Conservation (phyloP, 495 filamentous ascomycete genomes). For the Xylaria castorea region DNA sequence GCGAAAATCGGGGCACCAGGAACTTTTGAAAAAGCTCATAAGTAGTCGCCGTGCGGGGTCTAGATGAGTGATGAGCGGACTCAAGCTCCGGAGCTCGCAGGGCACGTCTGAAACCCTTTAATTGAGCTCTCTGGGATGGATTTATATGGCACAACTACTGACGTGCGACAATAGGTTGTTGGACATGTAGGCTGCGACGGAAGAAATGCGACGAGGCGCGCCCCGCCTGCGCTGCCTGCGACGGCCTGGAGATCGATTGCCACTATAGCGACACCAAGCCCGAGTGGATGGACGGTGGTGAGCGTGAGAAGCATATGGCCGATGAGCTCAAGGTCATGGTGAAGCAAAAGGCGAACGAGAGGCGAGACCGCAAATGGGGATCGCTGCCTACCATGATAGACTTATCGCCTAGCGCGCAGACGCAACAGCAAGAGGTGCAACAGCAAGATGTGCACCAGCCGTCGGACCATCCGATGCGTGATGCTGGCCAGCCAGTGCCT, state of each 20-base stretch:
- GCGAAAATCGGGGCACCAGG: neutral
- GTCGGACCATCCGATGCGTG: constrained; percentile 2
- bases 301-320: constrained; percentile 46
- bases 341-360: constrained; percentile 24
- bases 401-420: constrained; percentile 9
- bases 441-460: neutral
- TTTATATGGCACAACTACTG: neutral
- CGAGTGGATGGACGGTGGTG: constrained; percentile 52
- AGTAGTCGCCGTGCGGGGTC: neutral
- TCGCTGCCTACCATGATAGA: constrained; percentile 9
- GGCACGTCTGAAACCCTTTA: neutral
- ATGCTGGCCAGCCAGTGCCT: neutral
- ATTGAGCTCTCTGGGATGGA: neutral
- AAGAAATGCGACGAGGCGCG: constrained; percentile 51
- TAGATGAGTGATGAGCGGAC: constrained; percentile 22
- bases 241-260: constrained; percentile 43
- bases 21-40: neutral
- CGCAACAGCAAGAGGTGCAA: neutral
- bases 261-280: constrained; percentile 44
- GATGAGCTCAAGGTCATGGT: constrained; percentile 42
- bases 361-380: constrained; percentile 36
- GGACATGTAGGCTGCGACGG: constrained; percentile 50
- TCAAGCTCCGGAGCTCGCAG: constrained; percentile 25
- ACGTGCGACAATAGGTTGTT: constrained; percentile 37
- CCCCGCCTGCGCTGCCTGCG: constrained; percentile 44